These are phyloP conservation scores for Diaporthe humulicola DNA, from an alignment of 2,329 filamentous ascomycete species.

Conservation along the genomic window DNA sequence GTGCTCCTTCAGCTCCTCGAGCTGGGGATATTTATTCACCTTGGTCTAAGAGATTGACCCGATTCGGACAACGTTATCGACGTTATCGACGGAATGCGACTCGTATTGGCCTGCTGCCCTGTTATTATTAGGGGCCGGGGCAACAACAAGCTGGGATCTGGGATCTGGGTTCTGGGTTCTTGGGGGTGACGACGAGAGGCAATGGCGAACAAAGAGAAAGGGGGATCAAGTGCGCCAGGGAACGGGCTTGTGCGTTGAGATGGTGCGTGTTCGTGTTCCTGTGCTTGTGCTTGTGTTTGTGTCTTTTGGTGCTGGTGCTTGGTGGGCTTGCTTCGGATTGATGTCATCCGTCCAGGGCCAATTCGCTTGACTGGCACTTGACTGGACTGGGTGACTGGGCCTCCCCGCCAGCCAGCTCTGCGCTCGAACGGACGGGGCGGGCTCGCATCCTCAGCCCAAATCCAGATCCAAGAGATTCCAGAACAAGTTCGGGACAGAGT, in stretches of 20 bases:
- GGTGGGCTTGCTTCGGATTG: too few relatives aligned
- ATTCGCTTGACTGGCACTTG: slow-evolving; percentile 4
- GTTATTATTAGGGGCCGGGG: slow-evolving; percentile 29
- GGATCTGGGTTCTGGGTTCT: background rate
- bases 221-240: background rate
- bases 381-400: too few relatives aligned
- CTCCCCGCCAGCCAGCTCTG: slow-evolving; percentile 3
- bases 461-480: slow-evolving; percentile 25
- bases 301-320: slow-evolving; percentile 9
- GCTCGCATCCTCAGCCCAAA: slow-evolving; percentile 1
- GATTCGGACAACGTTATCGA: slow-evolving; percentile 5
- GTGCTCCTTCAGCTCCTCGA: slow-evolving; percentile 28
- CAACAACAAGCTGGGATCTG: slow-evolving; percentile 19
- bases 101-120: slow-evolving; percentile 27
- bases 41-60: slow-evolving; percentile 1
- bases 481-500: slow-evolving; percentile 23
- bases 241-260: slow-evolving; percentile 11
- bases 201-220: slow-evolving; percentile 15
- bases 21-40: slow-evolving; percentile 21
- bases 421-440: slow-evolving; percentile 1
- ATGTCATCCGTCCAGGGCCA: slow-evolving; percentile 31
- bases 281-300: slow-evolving; percentile 14
- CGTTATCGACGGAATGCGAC: slow-evolving; percentile 14
- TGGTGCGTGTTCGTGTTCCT: background rate
- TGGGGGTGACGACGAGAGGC: slow-evolving; percentile 1